A percentile compares a stretch with the other conserved stretches of the same genome.
These are phyloP conservation scores for Irpex rosettiformis DNA, from an alignment of 1,284 basidiomycete genomes.

Conservation along the genomic window DNA sequence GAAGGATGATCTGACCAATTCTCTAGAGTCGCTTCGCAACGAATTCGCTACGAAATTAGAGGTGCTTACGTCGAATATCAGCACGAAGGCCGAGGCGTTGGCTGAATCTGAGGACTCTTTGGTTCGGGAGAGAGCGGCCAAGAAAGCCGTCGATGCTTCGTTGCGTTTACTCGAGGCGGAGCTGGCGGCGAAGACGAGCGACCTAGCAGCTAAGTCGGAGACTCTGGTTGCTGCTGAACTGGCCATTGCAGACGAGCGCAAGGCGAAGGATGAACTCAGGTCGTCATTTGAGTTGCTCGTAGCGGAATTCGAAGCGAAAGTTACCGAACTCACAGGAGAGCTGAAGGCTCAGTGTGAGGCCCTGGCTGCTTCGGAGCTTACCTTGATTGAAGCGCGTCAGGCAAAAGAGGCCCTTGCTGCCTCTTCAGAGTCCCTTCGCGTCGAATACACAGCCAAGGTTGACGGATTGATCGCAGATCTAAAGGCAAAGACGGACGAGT, in stretches of 20 bases:
- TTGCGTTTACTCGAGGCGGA: not conserved
- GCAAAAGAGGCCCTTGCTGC: not conserved
- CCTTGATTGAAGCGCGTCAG: not conserved
- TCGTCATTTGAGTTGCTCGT: not conserved
- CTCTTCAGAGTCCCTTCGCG: not conserved
- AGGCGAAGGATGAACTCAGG: slow-evolving; percentile 1
- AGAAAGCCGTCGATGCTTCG: not conserved
- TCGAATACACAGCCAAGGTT: slow-evolving; percentile 6
- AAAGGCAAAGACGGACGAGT: not conserved
- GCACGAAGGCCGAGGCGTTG: slow-evolving; percentile 1
- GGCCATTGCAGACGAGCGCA: not conserved
- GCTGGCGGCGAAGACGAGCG: not conserved
- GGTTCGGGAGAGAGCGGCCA: not conserved
- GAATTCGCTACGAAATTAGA: not conserved
- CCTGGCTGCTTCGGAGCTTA: not conserved
- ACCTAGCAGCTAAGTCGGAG: slow-evolving; percentile 5
- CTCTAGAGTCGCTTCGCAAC: not conserved
- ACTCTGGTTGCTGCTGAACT: not conserved
- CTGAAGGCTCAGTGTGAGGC: not conserved
- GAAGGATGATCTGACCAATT: not conserved
- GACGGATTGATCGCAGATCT: not conserved
- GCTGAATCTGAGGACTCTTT: not conserved
- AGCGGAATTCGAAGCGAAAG: slow-evolving; percentile 4
- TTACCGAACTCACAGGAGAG: not conserved
- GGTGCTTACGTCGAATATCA: not conserved